Percentiles rank a stretch among this genome's conserved stretches.
phyloP scores from a whole-genome alignment of 2,329 filamentous ascomycete species.

The Monosporascus ibericus region DNA sequence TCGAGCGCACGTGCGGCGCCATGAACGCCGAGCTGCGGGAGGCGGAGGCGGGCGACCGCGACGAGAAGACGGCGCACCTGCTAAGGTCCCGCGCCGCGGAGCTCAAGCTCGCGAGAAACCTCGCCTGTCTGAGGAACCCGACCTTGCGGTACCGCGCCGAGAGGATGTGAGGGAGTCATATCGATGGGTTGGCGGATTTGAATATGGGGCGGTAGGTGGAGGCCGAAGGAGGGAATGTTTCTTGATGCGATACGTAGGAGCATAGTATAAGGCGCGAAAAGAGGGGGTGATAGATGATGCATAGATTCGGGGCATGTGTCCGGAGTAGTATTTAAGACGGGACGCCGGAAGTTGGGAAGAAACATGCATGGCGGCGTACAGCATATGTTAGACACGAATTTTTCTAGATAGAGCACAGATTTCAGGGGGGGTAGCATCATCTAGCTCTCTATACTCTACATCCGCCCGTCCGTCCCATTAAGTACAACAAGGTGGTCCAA shows the following conservation, averaged over 20 bases:
- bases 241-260: not conserved
- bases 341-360: not conserved
- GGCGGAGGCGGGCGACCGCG: slow-evolving; percentile 37
- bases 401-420: too few relatives aligned
- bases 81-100: slow-evolving; percentile 80
- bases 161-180: slow-evolving; percentile 31
- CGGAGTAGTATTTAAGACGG: too few relatives aligned
- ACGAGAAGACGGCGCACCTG: slow-evolving; percentile 56
- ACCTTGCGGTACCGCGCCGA: slow-evolving; percentile 56
- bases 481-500: too few relatives aligned
- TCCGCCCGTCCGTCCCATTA: too few relatives aligned
- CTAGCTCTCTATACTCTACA: too few relatives aligned
- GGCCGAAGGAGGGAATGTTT: not conserved
- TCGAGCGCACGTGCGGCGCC: slow-evolving; percentile 61
- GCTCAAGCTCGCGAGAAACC: slow-evolving; percentile 73
- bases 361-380: not conserved
- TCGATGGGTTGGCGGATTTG: not conserved
- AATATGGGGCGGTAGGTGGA: not conserved
- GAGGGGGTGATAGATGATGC: too few relatives aligned
- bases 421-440: too few relatives aligned
- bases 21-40: slow-evolving; percentile 47
- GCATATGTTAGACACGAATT: too few relatives aligned
- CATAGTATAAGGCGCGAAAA: too few relatives aligned
- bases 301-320: too few relatives aligned
- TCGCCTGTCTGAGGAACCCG: slow-evolving; percentile 62